Base-by-base conservation (phyloP, 345 rosid species). In the Sonneratia caseolaris region DNA sequence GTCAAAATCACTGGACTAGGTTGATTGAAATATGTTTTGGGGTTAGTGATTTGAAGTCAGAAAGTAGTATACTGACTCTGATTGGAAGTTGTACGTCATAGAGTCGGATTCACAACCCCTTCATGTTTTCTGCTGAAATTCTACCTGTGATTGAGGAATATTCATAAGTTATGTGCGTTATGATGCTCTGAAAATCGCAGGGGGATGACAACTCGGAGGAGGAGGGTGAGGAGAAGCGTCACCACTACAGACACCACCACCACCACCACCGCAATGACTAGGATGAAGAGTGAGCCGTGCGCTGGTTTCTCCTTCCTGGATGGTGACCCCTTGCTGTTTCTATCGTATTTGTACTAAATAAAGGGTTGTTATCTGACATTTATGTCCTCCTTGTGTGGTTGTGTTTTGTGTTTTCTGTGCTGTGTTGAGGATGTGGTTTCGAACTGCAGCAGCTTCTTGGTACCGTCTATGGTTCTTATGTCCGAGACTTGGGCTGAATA, bases 271-370 rank as follows among this genome's bases (percentile, higher is more conserved):
- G 56, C 74, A 80, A 62, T 76, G 76, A 70, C 75, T 73, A 84
- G 51, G 88, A 89, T 71, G 96, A 94, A 0, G 88, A 94, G 76
- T 89, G 78, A 89, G 55, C 37, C 7, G 59, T n/a, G 51, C 35
- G 68, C 37, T 0, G 0, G 37, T 10, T 14, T 59, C 64, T 16
- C 48, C 37, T 47, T 7, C 9, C 18, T 42, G 57, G 19, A 72
- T 66, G n/a, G 76, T 85, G 77, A 77, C 73, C 65, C 82, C 66
- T 79, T 37, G 68, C 72, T 76, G 80, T 32, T 0, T 47, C 51
- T 35, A 62, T 15, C 19, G 38, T 35, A 32, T 14, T 62, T 24
- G 18, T 62, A 62, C 85, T 83, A 82, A 84, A 86, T 86, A 86
- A 88, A 75, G 81, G 48, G 21, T 57, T 47, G 67, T n/a, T 11